phyloP scores from a whole-genome alignment of 192 early-diverging fungal genomes.

The Coemansia sp. region DNA sequence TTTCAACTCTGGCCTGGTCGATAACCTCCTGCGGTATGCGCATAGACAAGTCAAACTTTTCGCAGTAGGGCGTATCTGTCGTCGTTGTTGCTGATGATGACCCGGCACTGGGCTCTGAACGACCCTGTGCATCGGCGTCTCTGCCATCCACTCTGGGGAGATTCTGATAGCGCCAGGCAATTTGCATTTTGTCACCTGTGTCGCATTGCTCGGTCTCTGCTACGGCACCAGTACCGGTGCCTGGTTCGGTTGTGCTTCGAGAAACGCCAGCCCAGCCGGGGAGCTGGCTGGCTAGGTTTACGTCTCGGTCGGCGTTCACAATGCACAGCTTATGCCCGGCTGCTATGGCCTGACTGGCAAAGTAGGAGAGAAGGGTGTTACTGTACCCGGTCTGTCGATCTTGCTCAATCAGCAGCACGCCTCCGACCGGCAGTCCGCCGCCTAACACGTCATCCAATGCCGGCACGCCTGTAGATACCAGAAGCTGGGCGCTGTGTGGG shows the following conservation, averaged over 20 bases:
- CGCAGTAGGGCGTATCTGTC: constrained; percentile 64
- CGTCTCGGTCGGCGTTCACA: constrained; percentile 66
- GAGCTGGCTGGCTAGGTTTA: constrained; percentile 57
- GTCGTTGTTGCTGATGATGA: neutral
- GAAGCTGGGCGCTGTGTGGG: constrained; percentile 71
- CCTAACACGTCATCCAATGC: constrained; percentile 85
- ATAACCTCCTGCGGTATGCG: constrained; percentile 62
- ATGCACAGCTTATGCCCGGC: constrained; percentile 70
- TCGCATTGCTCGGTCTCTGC: constrained; percentile 19
- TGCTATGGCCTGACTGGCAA: constrained; percentile 81
- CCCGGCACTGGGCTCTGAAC: neutral
- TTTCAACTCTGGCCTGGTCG: constrained; percentile 55
- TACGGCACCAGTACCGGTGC: neutral
- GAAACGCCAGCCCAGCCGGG: constrained; percentile 44
- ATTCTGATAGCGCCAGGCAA: constrained; percentile 94
- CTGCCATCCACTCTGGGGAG: constrained; percentile 55
- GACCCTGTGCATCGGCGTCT: neutral
- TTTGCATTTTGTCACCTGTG: constrained; percentile 68
- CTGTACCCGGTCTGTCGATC: constrained; percentile 84
- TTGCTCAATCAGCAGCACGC: constrained; percentile 72
- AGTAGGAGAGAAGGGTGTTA: constrained; percentile 75
- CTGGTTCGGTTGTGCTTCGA: neutral
- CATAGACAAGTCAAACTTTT: constrained; percentile 84
- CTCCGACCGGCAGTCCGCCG: constrained; percentile 84
- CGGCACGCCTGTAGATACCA: constrained; percentile 81